Percentiles rank a stretch among this genome's conserved stretches.
phyloP scores from a whole-genome alignment of 1,139 yeast species.

The Zygosaccharomyces pseudobailii region DNA sequence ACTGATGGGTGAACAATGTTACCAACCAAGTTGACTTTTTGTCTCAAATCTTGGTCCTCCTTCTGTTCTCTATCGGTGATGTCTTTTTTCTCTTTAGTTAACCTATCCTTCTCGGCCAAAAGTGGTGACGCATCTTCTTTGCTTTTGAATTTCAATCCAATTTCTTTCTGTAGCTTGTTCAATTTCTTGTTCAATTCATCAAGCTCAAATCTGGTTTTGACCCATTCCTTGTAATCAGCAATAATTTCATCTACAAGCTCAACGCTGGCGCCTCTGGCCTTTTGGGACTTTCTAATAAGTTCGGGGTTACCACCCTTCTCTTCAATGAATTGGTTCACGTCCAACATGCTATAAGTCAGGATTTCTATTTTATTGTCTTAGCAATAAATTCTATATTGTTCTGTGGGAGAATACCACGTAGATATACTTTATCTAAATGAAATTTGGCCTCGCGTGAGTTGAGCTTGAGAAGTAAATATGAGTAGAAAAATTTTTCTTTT shows the following conservation, averaged over 20 bases:
- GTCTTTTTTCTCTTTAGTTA: constrained; percentile 64
- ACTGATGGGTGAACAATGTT: constrained; percentile 91
- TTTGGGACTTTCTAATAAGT: constrained; percentile 77
- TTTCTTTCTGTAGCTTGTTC: constrained; percentile 85
- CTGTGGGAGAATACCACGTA: too few relatives aligned
- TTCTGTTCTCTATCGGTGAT: constrained; percentile 66
- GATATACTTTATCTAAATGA: background rate
- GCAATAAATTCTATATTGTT: background rate
- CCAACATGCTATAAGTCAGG: constrained; percentile 59
- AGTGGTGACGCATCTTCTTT: constrained; percentile 91
- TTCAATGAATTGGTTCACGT: constrained; percentile 81
- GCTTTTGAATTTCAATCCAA: constrained; percentile 86
- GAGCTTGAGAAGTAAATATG: too few relatives aligned
- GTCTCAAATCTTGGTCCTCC: constrained; percentile 69
- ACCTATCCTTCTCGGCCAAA: constrained; percentile 70
- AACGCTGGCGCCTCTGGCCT: constrained; percentile 90
- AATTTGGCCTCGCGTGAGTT: too few relatives aligned
- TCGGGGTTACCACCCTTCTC: constrained; percentile 98
- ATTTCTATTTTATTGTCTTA: background rate
- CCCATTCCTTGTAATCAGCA: constrained; percentile 87
- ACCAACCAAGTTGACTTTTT: constrained; percentile 85
- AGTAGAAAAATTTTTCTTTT: constrained; percentile 3
- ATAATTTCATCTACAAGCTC: constrained; percentile 95
- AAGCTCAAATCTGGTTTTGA: constrained; percentile 82
- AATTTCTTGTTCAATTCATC: constrained; percentile 85